Evolutionary conservation across 1,139 yeast genomes (phyloP).

Genomic region (Pichia sp.): DNA sequence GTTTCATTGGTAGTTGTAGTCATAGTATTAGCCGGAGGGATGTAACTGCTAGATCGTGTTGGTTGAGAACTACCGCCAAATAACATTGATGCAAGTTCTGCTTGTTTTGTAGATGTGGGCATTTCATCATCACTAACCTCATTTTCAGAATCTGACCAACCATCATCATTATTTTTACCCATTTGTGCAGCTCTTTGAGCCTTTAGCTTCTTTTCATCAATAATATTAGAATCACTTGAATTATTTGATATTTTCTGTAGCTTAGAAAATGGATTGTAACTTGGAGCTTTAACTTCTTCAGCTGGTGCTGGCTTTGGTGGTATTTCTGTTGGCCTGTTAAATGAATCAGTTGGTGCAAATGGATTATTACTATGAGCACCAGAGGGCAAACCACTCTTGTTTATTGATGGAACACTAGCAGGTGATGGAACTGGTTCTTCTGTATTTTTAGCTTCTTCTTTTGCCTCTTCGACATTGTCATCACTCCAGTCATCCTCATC

Average conservation of each 20-base stretch:
- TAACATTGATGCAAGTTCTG: slow-evolving; percentile 48
- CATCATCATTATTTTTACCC: slow-evolving; percentile 44
- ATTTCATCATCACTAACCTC: slow-evolving; percentile 43
- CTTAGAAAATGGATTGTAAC: slow-evolving; percentile 47
- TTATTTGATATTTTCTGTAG: slow-evolving; percentile 26
- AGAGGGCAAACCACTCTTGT: slow-evolving; percentile 4
- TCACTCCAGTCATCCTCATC: slow-evolving; percentile 22
- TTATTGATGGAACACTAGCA: slow-evolving; percentile 1
- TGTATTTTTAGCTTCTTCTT: slow-evolving; percentile 2
- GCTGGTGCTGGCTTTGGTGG: not conserved
- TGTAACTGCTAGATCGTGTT: slow-evolving; percentile 17
- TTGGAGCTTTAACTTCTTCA: slow-evolving; percentile 13
- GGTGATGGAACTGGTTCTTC: slow-evolving; percentile 8
- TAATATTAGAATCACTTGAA: not conserved
- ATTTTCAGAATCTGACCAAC: slow-evolving; percentile 41
- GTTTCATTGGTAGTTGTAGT: not conserved
- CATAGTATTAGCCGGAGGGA: slow-evolving; percentile 13
- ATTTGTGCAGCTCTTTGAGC: slow-evolving; percentile 62
- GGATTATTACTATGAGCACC: slow-evolving; percentile 25
- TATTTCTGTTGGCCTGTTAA: not conserved
- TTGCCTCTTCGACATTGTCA: slow-evolving; percentile 2
- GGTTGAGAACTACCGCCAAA: slow-evolving; percentile 36
- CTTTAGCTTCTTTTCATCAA: slow-evolving; percentile 52
- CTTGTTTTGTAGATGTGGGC: slow-evolving; percentile 45
- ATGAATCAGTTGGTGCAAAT: slow-evolving; percentile 26